phyloP scores from a whole-genome alignment of 1,284 basidiomycete genomes.

The Omphalotus olearius region DNA sequence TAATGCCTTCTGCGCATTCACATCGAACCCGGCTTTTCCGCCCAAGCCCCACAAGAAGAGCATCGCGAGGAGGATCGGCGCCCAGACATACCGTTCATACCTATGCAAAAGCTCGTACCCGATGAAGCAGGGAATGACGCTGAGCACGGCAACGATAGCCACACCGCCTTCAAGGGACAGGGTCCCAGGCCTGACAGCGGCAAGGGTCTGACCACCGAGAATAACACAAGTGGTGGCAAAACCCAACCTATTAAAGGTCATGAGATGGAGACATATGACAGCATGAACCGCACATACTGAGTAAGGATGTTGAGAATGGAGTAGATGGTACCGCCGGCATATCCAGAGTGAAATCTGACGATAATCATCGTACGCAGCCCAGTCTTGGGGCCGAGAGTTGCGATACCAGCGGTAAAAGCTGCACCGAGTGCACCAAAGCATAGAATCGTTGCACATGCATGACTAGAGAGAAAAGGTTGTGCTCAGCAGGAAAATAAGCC shows the following conservation, averaged over 20 bases:
- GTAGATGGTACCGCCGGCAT: slow-evolving; percentile 50
- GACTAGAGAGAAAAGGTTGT: slow-evolving; percentile 28
- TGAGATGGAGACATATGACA: background rate
- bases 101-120: slow-evolving; percentile 51
- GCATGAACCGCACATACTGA: slow-evolving; percentile 31
- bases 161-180: slow-evolving; percentile 42
- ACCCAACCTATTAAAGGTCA: slow-evolving; percentile 31
- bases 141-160: slow-evolving; percentile 39
- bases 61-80: slow-evolving; percentile 50
- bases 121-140: slow-evolving; percentile 44
- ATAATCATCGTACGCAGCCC: slow-evolving; percentile 63
- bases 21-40: slow-evolving; percentile 44
- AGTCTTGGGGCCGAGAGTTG: slow-evolving; percentile 56
- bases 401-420: slow-evolving; percentile 43
- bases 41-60: slow-evolving; percentile 54
- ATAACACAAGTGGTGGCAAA: slow-evolving; percentile 43
- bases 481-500: background rate
- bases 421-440: slow-evolving; percentile 41
- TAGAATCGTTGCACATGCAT: slow-evolving; percentile 37
- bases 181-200: slow-evolving; percentile 36
- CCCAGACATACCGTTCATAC: slow-evolving; percentile 65
- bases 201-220: slow-evolving; percentile 44
- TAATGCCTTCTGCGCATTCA: slow-evolving; percentile 37
- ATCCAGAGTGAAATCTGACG: slow-evolving; percentile 52
- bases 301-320: slow-evolving; percentile 57